These are phyloP conservation scores for Exobasidium cylindrosporum DNA, from an alignment of 1,284 basidiomycete species.

Conservation along the genomic window DNA sequence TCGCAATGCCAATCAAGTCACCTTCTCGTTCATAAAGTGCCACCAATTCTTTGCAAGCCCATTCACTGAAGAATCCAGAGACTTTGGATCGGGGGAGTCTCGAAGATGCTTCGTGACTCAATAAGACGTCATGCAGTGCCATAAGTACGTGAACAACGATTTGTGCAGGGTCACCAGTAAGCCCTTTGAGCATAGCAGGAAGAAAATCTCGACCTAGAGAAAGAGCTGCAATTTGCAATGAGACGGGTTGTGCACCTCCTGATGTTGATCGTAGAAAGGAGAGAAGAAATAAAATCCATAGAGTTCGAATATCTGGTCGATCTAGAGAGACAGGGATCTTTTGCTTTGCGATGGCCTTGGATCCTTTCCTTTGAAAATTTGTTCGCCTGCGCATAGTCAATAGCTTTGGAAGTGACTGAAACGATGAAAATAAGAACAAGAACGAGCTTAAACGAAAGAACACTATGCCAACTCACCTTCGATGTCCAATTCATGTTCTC, in stretches of 20 bases:
- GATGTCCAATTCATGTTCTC: constrained; percentile 46
- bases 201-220: constrained; percentile 37
- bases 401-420: constrained; percentile 29
- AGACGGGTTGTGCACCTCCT: constrained; percentile 13
- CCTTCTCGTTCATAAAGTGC: constrained; percentile 40
- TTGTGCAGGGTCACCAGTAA: constrained; percentile 34
- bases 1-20: constrained; percentile 27
- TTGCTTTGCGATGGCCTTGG: not conserved
- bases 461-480: constrained; percentile 22
- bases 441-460: not conserved
- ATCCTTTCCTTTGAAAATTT: constrained; percentile 5
- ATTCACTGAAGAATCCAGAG: constrained; percentile 44
- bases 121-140: constrained; percentile 39
- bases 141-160: constrained; percentile 16
- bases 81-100: constrained; percentile 37
- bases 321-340: constrained; percentile 19
- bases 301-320: constrained; percentile 44
- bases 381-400: constrained; percentile 35
- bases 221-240: constrained; percentile 23
- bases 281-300: constrained; percentile 46
- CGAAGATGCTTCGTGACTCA: constrained; percentile 28
- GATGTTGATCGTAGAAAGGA: constrained; percentile 31
- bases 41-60: constrained; percentile 36
- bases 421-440: not conserved
- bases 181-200: constrained; percentile 33